Conservation (phyloP, 208 protist species). For the Acanthamoeba triangularis region DNA sequence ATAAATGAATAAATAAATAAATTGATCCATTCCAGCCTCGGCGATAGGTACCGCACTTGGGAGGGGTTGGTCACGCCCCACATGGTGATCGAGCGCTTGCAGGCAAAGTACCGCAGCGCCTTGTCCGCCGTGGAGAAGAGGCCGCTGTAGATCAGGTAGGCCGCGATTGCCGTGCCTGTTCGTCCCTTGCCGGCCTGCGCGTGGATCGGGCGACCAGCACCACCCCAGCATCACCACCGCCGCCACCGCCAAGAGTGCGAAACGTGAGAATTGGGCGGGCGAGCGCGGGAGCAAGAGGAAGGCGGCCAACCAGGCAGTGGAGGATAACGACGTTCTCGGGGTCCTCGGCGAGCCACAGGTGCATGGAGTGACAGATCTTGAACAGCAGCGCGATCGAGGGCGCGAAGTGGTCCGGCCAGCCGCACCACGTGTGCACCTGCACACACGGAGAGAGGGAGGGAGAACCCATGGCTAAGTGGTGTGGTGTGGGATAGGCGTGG, state of each 20-base stretch:
- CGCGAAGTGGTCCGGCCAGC: constrained; percentile 81
- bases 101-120: constrained; percentile 75
- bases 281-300: too few species aligned
- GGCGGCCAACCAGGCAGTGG: constrained; percentile 78
- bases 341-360: constrained; percentile 75
- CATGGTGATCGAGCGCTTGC: constrained; percentile 66
- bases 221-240: neutral
- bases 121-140: constrained; percentile 74
- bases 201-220: too few species aligned
- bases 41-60: constrained; percentile 66
- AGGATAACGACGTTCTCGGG: constrained; percentile 81
- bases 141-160: constrained; percentile 81
- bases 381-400: constrained; percentile 78
- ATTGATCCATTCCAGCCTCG: too few species aligned
- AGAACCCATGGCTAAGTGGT: too few species aligned
- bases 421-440: constrained; percentile 78
- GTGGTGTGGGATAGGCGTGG: too few species aligned
- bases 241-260: neutral
- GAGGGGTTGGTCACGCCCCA: constrained; percentile 79
- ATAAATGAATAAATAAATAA: too few species aligned
- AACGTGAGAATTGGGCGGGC: neutral
- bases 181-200: constrained; percentile 83
- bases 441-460: neutral
- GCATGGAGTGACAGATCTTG: constrained; percentile 78
- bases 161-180: constrained; percentile 83